Percentiles rank a stretch among this genome's conserved stretches.
phyloP scores from a whole-genome alignment of 1,284 basidiomycete genomes.

The Naganishia liquefaciens region DNA sequence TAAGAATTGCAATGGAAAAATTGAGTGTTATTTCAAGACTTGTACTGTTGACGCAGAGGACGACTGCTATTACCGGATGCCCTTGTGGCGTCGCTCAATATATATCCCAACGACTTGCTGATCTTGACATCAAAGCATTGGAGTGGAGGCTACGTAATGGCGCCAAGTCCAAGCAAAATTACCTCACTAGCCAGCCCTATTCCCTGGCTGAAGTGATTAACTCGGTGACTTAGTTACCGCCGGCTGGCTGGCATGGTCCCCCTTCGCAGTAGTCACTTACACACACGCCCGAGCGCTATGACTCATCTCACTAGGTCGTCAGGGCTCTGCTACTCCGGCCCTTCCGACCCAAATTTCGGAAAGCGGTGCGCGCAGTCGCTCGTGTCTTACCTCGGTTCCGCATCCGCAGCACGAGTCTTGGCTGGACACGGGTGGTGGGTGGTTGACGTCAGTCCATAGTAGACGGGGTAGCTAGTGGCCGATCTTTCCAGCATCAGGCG shows the following conservation, averaged over 20 bases:
- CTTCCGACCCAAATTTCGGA: too few species aligned
- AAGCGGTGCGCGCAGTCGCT: conserved; percentile 18
- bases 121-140: background rate
- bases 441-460: conserved; percentile 11
- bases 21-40: background rate
- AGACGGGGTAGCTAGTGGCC: background rate
- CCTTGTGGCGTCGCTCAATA: background rate
- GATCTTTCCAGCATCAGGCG: too few species aligned
- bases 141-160: background rate
- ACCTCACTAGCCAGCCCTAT: background rate
- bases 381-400: conserved; percentile 19
- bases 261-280: too few species aligned
- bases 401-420: background rate
- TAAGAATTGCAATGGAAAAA: background rate
- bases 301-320: too few species aligned
- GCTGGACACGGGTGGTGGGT: too few species aligned
- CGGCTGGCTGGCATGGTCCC: too few species aligned
- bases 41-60: background rate
- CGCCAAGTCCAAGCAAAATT: background rate
- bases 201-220: too few species aligned
- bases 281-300: too few species aligned
- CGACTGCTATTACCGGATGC: background rate
- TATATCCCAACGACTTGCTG: background rate
- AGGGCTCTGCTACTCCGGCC: too few species aligned
- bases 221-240: too few species aligned